These are phyloP conservation scores for Protomyces arabidopsidicola DNA, from an alignment of 1,139 yeast species.

Conservation along the genomic window DNA sequence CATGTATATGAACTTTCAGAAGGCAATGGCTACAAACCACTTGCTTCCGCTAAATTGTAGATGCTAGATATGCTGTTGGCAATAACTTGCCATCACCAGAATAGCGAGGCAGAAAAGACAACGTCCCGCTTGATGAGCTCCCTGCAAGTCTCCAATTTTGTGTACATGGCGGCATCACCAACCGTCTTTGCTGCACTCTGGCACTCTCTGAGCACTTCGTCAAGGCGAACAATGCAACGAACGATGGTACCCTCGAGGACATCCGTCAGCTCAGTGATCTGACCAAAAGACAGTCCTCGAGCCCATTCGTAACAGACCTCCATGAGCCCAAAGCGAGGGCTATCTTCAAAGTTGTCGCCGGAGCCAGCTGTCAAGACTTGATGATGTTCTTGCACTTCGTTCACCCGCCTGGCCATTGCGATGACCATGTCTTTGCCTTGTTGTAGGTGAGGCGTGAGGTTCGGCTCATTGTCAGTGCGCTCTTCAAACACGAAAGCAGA, in stretches of 20 bases:
- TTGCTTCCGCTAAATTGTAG: neutral
- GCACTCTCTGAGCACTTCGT: conserved; percentile 92
- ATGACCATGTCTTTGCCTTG: conserved; percentile 65
- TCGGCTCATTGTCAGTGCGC: conserved; percentile 52
- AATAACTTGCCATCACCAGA: conserved; percentile 47
- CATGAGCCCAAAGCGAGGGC: conserved; percentile 79
- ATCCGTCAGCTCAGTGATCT: conserved; percentile 78
- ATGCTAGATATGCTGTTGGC: neutral
- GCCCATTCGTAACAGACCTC: conserved; percentile 99
- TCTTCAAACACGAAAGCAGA: conserved; percentile 95
- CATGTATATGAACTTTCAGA: neutral
- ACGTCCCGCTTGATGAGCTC: conserved; percentile 93
- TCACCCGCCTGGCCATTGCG: conserved; percentile 62
- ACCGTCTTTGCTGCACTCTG: conserved; percentile 90
- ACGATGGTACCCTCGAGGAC: conserved; percentile 98
- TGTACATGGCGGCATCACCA: conserved; percentile 82
- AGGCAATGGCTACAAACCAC: neutral
- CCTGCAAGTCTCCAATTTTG: conserved; percentile 88
- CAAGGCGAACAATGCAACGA: conserved; percentile 89
- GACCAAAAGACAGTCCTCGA: conserved; percentile 81
- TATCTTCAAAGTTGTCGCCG: conserved; percentile 52
- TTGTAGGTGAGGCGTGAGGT: conserved; percentile 78
- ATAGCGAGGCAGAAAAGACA: conserved; percentile 93
- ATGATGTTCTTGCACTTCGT: conserved; percentile 58
- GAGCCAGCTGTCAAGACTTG: conserved; percentile 47